These are phyloP conservation scores for Angophora floribunda DNA, from an alignment of 345 rosid genomes.

Conservation along the genomic window DNA sequence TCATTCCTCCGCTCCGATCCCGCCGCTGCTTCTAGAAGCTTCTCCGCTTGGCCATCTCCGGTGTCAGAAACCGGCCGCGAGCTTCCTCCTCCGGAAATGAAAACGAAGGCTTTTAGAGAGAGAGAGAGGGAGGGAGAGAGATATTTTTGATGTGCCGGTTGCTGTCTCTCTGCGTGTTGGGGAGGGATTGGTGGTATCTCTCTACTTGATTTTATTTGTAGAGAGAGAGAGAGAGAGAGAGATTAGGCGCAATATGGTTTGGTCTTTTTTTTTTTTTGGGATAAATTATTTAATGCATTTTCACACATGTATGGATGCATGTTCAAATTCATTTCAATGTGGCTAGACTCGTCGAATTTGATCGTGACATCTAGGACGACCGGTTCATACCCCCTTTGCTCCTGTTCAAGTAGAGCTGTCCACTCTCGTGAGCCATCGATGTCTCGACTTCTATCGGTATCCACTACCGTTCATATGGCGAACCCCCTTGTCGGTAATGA, in stretches of 20 bases:
- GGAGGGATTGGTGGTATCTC: not conserved
- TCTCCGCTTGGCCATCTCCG: not conserved
- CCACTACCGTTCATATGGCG: no score
- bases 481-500: no score
- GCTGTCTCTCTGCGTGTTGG: not conserved
- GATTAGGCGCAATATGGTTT: not conserved
- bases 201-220: not conserved
- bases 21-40: not conserved
- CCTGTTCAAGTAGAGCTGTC: no score
- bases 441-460: no score
- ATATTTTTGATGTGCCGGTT: not conserved
- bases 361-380: not conserved
- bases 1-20: constrained; percentile 28
- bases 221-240: not conserved
- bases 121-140: not conserved
- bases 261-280: not conserved
- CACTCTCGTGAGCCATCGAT: not conserved
- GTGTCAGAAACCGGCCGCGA: not conserved
- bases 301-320: not conserved
- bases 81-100: not conserved
- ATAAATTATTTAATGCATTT: not conserved
- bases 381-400: not conserved
- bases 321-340: not conserved
- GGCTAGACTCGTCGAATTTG: not conserved
- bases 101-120: not conserved